phyloP scores from a whole-genome alignment of 2,329 filamentous ascomycete genomes.

The Bipolaris gigantea region DNA sequence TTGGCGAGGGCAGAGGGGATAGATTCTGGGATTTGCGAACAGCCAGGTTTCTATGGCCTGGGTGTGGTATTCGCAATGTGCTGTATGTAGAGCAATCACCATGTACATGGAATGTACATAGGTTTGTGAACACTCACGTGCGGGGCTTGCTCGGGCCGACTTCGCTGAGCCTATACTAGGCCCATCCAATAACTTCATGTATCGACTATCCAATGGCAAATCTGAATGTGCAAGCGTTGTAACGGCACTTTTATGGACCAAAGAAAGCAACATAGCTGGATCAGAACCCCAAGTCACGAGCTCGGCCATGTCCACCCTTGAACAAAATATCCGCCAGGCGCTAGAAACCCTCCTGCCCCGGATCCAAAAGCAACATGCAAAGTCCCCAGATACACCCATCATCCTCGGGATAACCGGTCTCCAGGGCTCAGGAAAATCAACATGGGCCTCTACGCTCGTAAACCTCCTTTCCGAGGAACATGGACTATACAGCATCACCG shows the following conservation, averaged over 20 bases:
- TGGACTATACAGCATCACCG: slow-evolving; percentile 32
- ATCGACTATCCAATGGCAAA: slow-evolving; percentile 1
- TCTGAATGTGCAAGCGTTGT: neutral
- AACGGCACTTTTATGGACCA: no score
- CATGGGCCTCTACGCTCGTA: slow-evolving; percentile 61
- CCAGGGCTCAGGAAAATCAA: slow-evolving; percentile 91
- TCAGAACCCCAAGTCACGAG: neutral
- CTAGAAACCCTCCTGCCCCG: slow-evolving; percentile 35
- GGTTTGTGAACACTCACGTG: slow-evolving; percentile 1
- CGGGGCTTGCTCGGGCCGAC: slow-evolving; percentile 13
- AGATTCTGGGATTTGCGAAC: no score
- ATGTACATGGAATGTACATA: neutral
- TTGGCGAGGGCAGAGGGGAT: no score
- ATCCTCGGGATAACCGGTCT: slow-evolving; percentile 88
- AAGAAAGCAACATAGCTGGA: neutral
- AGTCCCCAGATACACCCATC: slow-evolving; percentile 64
- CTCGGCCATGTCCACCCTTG: slow-evolving; percentile 28
- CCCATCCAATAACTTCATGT: neutral
- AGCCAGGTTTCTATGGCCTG: no score
- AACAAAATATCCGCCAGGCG: slow-evolving; percentile 33
- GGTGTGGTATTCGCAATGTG: no score
- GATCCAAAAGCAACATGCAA: slow-evolving; percentile 23
- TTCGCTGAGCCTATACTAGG: neutral
- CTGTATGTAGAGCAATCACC: no score
- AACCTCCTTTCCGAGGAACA: slow-evolving; percentile 28